Base-by-base conservation (phyloP, 257 asterid species). In the Solanum piurae region DNA sequence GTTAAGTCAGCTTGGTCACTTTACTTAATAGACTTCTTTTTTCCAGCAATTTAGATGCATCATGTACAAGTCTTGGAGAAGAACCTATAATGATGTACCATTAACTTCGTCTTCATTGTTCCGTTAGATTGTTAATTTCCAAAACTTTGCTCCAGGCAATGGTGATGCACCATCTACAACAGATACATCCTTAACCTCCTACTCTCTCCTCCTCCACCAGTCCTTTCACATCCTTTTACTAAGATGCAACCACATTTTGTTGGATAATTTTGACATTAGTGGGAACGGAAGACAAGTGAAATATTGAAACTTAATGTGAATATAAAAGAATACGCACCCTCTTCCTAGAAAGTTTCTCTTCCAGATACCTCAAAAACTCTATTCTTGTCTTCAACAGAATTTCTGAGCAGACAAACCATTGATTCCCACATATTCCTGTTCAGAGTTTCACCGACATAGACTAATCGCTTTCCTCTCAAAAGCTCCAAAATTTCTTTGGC, bases 401-500 rank as follows among this genome's bases (percentile, higher is more conserved):
- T 93, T 82, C 98, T 96, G 79, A 96, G 98, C 9, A 93, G 86
- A 91, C 98, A 96, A 66, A 95, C 95, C 85, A 95, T 96, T 79
- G 99, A 96, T 88, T 96, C 99, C 98, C 98, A 96, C 99, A 95
- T 95, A 93, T 96, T 96, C 88, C 99, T 93, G 87, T 96, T 96
- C 83, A 96, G 92, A 96, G 88, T 29, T 29, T 96, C 99, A 38
- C 99, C 99, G 10, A 96, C 96, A n/a, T 95, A 95, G 14, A 96
- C 96, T 83, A 96, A 90, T 87, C 92, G 94, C 82, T 95, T 89
- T 60, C 95, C 98, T 87, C 98, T 91, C 66, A 96, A 93, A 87
- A 98, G 92, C 94, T 92, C 94, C 72, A 96, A 95, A 91, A 96
- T 95, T 90, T 94, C 98, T 34, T 96, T 94, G 23, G 92, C 92